Evolutionary conservation across 345 rosid species (phyloP), one percentile per base, ranked within the genome.

Genomic region (Brassica incana): DNA sequence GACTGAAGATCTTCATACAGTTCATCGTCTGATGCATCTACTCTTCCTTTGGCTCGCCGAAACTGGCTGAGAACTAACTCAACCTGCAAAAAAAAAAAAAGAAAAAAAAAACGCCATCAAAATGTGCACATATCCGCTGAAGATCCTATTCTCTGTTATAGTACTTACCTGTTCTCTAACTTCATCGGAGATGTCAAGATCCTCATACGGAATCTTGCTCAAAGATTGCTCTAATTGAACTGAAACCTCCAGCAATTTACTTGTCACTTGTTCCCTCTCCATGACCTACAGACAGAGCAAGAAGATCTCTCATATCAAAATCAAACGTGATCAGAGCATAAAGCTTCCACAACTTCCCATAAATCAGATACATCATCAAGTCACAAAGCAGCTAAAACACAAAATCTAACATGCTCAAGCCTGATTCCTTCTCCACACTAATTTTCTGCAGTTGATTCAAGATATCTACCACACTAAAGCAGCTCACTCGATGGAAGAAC

Each of bases 171-270:
- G 99, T 75, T 95, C 99, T 77, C 91, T 95, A 70, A 95, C 98
- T 91, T 95, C 99, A 83, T 93, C 98, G 2, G 98, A 91, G 74
- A 95, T 93, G 71, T 91, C 98, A 12, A 95, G 93, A 68, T 82
- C 85, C 71, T 91, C 92, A 73, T 43, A 86, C 20, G 96, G 80
- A 80, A 93, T 87, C 83, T 81, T 83, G 80, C 90, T 86, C 74
- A 95, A 83, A 67, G 93, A 88, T 82, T 88, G 91, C 80, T 93
- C 96, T 83, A 93, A 54, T 75, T 70, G 85, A 8, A 83, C 82
- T 6, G 96, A 91, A 78, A 93, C 85, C 77, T 89, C 94, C 81
- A 86, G 77, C 77, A 87, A 88, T 68, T 84, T 89, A 77, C 78
- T 78, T 86, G 91, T 87, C 77, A 91, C 85, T 67, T 87, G 86